Percentiles rank a stretch among this genome's conserved stretches.
Evolutionary conservation across 148 eudicot species (phyloP).

Genomic region (Cornus suecica): DNA sequence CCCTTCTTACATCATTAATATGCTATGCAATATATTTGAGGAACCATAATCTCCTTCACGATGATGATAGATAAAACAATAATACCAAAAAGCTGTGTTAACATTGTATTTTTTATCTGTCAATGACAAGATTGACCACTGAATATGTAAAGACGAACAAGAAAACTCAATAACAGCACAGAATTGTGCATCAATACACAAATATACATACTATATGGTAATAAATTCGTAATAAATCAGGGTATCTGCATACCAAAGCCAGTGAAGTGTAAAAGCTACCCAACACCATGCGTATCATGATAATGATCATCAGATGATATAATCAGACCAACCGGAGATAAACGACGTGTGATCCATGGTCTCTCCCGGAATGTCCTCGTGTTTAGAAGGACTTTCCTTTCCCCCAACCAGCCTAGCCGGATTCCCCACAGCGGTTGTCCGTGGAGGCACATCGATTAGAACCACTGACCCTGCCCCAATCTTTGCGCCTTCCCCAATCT

Average conservation of each 20-base stretch:
- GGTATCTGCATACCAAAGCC: not conserved
- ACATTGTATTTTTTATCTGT: no score
- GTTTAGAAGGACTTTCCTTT: constrained; percentile 36
- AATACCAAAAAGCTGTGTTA: no score
- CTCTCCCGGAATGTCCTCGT: constrained; percentile 44
- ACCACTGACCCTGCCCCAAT: constrained; percentile 74
- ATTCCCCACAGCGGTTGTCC: constrained; percentile 57
- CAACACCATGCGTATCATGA: not conserved
- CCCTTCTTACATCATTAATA: no score
- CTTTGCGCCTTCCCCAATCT: constrained; percentile 70
- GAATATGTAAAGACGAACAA: not conserved
- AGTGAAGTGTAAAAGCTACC: not conserved
- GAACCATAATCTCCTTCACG: not conserved
- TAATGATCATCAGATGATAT: constrained; percentile 15
- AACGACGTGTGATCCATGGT: constrained; percentile 55
- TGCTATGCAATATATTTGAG: no score
- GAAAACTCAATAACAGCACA: not conserved
- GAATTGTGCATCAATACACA: not conserved
- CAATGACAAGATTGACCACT: no score
- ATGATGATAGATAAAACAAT: not conserved
- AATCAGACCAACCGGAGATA: constrained; percentile 35
- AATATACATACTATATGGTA: not conserved
- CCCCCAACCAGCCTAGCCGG: constrained; percentile 60
- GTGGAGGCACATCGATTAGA: constrained; percentile 58
- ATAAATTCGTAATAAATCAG: no score